These are phyloP conservation scores for Phytopythium chamaehyphon DNA, from an alignment of 352 stramenopile species.

Conservation along the genomic window DNA sequence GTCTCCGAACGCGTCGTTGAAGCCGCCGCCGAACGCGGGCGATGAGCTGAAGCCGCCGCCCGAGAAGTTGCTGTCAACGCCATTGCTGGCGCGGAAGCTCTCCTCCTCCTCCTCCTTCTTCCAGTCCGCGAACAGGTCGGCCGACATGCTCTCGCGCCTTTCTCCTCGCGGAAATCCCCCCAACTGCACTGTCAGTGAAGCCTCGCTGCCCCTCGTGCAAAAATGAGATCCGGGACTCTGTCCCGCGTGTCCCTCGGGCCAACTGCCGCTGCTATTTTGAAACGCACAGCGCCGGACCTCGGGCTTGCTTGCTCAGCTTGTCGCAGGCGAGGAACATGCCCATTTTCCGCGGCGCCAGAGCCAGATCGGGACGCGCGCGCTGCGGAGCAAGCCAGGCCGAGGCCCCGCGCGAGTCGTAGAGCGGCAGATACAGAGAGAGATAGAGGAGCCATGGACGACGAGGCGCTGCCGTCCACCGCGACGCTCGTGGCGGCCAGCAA, in stretches of 20 bases:
- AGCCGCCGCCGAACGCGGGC: slow-evolving; percentile 23
- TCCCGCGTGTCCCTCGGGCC: too few relatives aligned
- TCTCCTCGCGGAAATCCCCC: background rate
- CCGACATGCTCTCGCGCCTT: slow-evolving; percentile 51
- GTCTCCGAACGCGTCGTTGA: slow-evolving; percentile 19
- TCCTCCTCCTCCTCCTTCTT: slow-evolving; percentile 71
- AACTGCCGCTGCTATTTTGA: too few relatives aligned
- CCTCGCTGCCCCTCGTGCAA: too few relatives aligned
- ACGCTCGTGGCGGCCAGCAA: slow-evolving; percentile 21
- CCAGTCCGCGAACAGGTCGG: slow-evolving; percentile 88
- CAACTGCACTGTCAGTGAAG: too few relatives aligned
- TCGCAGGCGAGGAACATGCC: too few relatives aligned
- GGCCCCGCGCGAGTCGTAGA: too few relatives aligned
- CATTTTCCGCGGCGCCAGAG: too few relatives aligned
- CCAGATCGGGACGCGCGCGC: too few relatives aligned
- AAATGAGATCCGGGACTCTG: background rate
- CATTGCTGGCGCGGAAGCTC: slow-evolving; percentile 13
- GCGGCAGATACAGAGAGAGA: background rate
- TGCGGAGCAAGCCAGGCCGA: too few relatives aligned
- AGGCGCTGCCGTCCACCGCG: slow-evolving; percentile 8
- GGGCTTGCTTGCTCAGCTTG: background rate
- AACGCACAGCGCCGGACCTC: too few relatives aligned
- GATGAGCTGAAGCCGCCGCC: slow-evolving; percentile 34
- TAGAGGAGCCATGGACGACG: slow-evolving; percentile 8
- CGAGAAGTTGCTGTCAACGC: slow-evolving; percentile 11